A percentile compares a stretch with the other conserved stretches of the same genome.
Evolutionary conservation across 345 rosid genomes (phyloP).

Genomic region (Eucalyptus cloeziana): DNA sequence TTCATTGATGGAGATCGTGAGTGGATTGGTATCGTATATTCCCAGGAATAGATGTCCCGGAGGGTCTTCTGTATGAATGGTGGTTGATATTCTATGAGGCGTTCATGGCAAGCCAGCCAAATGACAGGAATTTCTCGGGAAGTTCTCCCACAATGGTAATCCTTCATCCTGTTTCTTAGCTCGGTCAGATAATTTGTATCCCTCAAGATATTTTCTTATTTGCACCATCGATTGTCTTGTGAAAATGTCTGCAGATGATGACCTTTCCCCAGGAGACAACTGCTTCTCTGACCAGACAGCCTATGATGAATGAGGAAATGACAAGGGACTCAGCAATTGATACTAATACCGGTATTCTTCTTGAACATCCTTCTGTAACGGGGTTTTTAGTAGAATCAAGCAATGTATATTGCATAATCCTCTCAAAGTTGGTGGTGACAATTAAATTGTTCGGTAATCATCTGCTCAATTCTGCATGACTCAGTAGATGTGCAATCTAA

Average conservation of each 20-base stretch:
- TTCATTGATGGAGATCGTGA: not conserved
- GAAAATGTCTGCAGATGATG: not conserved
- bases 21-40: not conserved
- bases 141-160: not conserved
- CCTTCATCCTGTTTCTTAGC: not conserved
- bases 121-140: not conserved
- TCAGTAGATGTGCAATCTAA: not conserved
- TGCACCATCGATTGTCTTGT: not conserved
- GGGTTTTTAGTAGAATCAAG: not conserved
- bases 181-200: not conserved
- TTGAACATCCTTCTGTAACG: not conserved
- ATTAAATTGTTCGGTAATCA: not conserved
- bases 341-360: not conserved
- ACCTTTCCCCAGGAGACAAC: not conserved
- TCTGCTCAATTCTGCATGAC: not conserved
- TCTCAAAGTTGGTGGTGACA: not conserved
- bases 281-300: not conserved
- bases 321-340: not conserved
- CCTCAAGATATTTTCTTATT: not conserved
- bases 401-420: not conserved
- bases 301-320: not conserved
- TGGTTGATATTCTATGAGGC: not conserved
- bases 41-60: not conserved
- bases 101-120: not conserved
- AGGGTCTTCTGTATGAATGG: not conserved